A percentile compares a stretch with the other conserved stretches of the same genome.
Evolutionary conservation across 2,329 filamentous ascomycete species (phyloP).

Genomic region (Neofusicoccum sp.): DNA sequence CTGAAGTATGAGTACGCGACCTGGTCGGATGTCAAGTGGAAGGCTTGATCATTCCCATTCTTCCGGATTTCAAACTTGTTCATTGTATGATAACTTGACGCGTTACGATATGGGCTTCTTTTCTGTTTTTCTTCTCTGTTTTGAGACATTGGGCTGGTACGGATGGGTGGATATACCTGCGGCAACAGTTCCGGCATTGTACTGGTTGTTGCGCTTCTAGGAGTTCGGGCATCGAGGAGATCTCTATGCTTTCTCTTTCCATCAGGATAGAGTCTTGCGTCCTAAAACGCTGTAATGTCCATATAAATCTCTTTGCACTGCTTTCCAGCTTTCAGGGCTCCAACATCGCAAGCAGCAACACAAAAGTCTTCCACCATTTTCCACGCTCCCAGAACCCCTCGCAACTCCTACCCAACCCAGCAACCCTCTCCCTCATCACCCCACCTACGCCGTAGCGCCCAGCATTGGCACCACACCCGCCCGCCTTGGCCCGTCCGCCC

Average conservation of each 20-base stretch:
- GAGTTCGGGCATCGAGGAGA: not conserved
- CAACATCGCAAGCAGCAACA: too few relatives aligned
- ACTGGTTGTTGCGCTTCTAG: not conserved
- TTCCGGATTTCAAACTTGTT: not conserved
- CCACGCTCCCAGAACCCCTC: too few relatives aligned
- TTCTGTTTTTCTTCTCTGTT: not conserved
- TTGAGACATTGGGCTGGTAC: not conserved
- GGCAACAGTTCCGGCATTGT: not conserved
- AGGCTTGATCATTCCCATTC: conserved; percentile 30
- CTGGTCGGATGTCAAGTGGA: conserved; percentile 42
- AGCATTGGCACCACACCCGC: too few relatives aligned
- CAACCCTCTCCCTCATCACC: too few relatives aligned
- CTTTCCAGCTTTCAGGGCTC: not conserved
- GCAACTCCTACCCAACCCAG: too few relatives aligned
- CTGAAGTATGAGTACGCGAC: conserved; percentile 38
- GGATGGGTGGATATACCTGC: not conserved
- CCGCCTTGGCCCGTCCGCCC: too few relatives aligned
- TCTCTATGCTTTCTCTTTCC: not conserved
- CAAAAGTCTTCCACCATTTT: too few relatives aligned
- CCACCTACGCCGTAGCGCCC: too few relatives aligned
- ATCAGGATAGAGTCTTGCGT: not conserved
- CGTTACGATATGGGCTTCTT: not conserved
- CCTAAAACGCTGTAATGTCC: not conserved
- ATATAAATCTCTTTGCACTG: not conserved
- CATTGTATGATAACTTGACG: conserved; percentile 10